phyloP scores from a whole-genome alignment of 2,329 filamentous ascomycete genomes.

The Colletotrichum tabaci region DNA sequence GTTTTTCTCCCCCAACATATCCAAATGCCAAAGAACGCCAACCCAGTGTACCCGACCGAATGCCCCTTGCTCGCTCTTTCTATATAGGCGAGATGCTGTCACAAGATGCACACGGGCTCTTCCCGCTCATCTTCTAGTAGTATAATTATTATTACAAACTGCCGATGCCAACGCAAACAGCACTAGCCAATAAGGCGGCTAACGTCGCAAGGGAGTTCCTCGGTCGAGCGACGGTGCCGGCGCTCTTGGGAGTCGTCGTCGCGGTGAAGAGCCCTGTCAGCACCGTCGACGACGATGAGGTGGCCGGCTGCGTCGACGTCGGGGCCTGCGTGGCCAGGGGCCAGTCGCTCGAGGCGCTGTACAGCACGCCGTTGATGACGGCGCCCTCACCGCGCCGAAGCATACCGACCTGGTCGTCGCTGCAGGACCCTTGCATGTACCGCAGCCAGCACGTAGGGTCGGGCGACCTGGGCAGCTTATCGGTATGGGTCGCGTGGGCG shows the following conservation, averaged over 20 bases:
- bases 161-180: conserved; percentile 1
- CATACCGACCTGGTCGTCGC: conserved; percentile 62
- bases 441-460: conserved; percentile 74
- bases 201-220: conserved; percentile 38
- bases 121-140: too few relatives aligned
- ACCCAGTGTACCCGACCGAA: neutral
- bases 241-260: conserved; percentile 51
- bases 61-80: neutral
- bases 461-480: conserved; percentile 63
- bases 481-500: conserved; percentile 69
- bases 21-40: conserved; percentile 10
- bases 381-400: conserved; percentile 66
- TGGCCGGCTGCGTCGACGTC: conserved; percentile 44
- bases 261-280: conserved; percentile 55
- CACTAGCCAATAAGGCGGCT: conserved; percentile 46
- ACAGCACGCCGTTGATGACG: conserved; percentile 73
- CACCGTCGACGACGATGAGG: conserved; percentile 42
- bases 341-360: conserved; percentile 59
- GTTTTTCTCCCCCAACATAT: neutral
- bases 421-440: conserved; percentile 66
- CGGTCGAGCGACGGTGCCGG: neutral
- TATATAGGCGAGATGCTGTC: neutral
- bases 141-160: neutral
- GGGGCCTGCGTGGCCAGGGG: conserved; percentile 50
- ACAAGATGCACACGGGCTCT: neutral